Evolutionary conservation across 140 eudicot species (phyloP), one percentile per base, ranked within the genome.

Genomic region (Ambrosia hybrid): DNA sequence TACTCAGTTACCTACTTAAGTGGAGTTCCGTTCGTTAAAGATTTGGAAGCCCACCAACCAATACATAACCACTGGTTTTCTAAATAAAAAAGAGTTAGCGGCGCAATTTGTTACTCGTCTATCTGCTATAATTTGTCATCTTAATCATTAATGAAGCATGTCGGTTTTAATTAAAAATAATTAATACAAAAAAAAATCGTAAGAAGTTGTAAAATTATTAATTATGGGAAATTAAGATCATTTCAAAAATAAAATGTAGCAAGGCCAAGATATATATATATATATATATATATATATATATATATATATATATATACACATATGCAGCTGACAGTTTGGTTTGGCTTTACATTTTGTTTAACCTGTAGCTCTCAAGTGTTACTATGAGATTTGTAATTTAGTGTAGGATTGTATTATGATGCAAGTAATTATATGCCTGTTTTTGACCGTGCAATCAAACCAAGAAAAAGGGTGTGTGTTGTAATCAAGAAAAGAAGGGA

Each of bases 381-480:
- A 51, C 2, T 72, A 78, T 57, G 70, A 68, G 48, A 72, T 78
- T 56, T 73, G 74, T 48, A 65, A 46, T 57, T 65, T 48, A 71
- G 74, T 66, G 9, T 66, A 65, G 71, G 34, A 49, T 14, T 63
- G 49, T 48, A 73, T 62, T 79, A 57, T 66, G 73, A 66, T 73
- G 70, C 74, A 77, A 77, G 66, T 52, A 36, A 78, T 52, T 70
- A 65, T 67, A 60, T 65, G 74, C 37, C 69, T 78, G 74, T 72
- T 72, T 72, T 78, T 72, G 79, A 78, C 83, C 78, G 69, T 78
- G 83, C 78, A 78, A 78, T 78, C 72, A 78, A 65, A 73, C 70
- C 78, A 39, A 78, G 78, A 73, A 78, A 78, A 65, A 73, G 74
- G 74, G 78, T 46, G 65, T 65, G 58, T 78, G 70, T 72, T 78